A percentile compares a stretch with the other conserved stretches of the same genome.
Evolutionary conservation across 148 eudicot species (phyloP).

Genomic region (Mesembryanthemum crystallinum): DNA sequence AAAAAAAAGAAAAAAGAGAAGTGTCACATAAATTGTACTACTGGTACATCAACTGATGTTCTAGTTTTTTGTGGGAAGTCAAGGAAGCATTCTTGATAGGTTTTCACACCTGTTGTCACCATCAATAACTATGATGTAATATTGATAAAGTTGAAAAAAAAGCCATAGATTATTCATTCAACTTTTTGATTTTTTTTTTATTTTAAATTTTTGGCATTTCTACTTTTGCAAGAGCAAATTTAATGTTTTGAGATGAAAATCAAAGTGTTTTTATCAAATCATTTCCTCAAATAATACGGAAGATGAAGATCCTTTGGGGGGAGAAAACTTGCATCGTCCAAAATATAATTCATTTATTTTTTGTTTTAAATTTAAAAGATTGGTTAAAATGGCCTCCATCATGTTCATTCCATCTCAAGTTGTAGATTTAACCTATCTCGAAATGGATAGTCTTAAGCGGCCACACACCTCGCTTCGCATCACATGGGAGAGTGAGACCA

Average conservation of each 20-base stretch:
- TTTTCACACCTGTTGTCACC: conserved; percentile 14
- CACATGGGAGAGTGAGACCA: too few species aligned
- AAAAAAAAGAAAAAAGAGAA: conserved; percentile 7
- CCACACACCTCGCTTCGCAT: too few species aligned
- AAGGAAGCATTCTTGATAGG: conserved; percentile 18
- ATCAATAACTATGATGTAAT: conserved; percentile 14
- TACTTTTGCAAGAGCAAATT: background rate
- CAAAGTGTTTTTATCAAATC: background rate
- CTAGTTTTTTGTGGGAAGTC: conserved; percentile 20
- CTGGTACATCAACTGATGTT: conserved; percentile 10
- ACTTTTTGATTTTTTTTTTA: background rate
- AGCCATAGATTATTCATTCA: background rate
- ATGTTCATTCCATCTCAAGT: too few species aligned
- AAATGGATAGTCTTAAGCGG: too few species aligned
- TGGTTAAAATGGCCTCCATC: too few species aligned
- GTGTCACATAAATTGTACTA: conserved; percentile 15
- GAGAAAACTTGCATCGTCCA: too few species aligned
- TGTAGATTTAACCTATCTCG: too few species aligned
- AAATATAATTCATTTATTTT: too few species aligned
- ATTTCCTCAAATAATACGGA: background rate
- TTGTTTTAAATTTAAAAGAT: too few species aligned
- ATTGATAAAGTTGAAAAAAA: conserved; percentile 5
- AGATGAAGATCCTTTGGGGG: background rate
- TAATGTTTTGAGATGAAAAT: too few species aligned
- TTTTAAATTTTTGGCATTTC: background rate